Percentiles rank a stretch among this genome's conserved stretches.
Conservation (phyloP, 768 basidiomycete species). For the Hericium erinaceus region DNA sequence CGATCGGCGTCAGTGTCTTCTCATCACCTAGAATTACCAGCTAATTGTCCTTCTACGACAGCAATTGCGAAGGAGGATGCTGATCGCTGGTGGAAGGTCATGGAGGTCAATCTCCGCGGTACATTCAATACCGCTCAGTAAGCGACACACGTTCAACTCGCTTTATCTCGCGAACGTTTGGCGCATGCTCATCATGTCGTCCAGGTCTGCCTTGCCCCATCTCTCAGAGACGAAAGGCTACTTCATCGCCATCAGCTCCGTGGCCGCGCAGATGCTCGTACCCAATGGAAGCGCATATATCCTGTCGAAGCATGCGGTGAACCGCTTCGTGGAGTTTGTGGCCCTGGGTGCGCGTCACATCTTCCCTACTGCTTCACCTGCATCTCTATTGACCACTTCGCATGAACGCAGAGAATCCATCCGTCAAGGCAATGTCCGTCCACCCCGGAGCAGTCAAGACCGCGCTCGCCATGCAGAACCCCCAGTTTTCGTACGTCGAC, state of each 20-base stretch:
- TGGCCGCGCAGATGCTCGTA: neutral
- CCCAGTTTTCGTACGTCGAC: conserved; percentile 1
- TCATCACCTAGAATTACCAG: too few relatives aligned
- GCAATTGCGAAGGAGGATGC: conserved; percentile 15
- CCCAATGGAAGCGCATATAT: neutral
- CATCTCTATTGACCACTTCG: too few relatives aligned
- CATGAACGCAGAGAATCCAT: conserved; percentile 1
- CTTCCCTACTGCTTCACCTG: too few relatives aligned
- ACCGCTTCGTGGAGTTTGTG: conserved; percentile 5
- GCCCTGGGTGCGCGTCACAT: neutral
- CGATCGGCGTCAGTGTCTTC: too few relatives aligned
- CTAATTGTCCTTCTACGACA: neutral
- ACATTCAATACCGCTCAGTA: conserved; percentile 17
- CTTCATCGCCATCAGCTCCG: conserved; percentile 1
- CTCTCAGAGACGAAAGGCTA: conserved; percentile 1
- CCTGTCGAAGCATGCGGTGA: conserved; percentile 3
- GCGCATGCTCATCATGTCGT: neutral
- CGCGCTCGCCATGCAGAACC: neutral
- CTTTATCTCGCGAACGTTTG: neutral
- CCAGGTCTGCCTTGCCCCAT: neutral
- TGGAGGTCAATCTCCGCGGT: conserved; percentile 19
- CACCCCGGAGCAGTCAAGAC: conserved; percentile 3
- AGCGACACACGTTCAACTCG: neutral
- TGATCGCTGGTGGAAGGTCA: conserved; percentile 17
- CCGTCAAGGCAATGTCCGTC: conserved; percentile 2